Base-by-base conservation (phyloP, 2,329 filamentous ascomycete genomes). In the Aureobasidium sp. region DNA sequence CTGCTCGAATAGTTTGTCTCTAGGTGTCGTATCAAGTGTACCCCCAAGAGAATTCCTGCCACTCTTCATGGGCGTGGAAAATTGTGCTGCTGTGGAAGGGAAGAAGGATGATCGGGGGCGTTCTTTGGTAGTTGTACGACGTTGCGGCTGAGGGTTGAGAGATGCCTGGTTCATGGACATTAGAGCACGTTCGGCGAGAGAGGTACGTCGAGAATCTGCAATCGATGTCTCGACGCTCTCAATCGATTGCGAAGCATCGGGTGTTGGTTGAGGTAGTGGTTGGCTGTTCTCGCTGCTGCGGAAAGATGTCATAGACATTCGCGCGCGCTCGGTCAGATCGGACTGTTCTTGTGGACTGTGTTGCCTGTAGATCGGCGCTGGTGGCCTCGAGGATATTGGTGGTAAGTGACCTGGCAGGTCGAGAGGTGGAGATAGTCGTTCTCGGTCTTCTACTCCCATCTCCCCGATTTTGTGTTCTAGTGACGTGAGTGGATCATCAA, bases 161-260 rank as follows among this genome's bases (percentile, higher is more conserved):
- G 84, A 81, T 51, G 83, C 78, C 3, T 85, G 80, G 0, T 87
- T 84, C 86, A 96, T 93, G 20, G 90, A 91, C 60, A 91, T 80
- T 20, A 89, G 85, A 0, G 92, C 95, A 52, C 91, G 87, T 70
- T 95, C 91, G 4, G 87, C 82, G 0, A 94, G 80, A 0, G 87
- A 78, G n/a, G 68, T 62, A 64, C 69, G 69, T 13, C 64, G 68
- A 17, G 34, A 41, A 15, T 20, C 12, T 1, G 51, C 20, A 15
- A 7, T 10, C 32, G 29, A 10, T 15, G 27, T 3, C 8, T 42
- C 53, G 1, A 2, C 1, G 63, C 57, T 13, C n/a, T 20, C 12
- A 1, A 12, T 41, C 27, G 68, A 69, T 2, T 69, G 6, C 4
- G 26, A n/a, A 1, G 32, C 27, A 69, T 71, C 27, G 68, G 65